Evolutionary conservation across 148 eudicot genomes (phyloP), one percentile per base, ranked within the genome.

Genomic region (Chenopodium album): DNA sequence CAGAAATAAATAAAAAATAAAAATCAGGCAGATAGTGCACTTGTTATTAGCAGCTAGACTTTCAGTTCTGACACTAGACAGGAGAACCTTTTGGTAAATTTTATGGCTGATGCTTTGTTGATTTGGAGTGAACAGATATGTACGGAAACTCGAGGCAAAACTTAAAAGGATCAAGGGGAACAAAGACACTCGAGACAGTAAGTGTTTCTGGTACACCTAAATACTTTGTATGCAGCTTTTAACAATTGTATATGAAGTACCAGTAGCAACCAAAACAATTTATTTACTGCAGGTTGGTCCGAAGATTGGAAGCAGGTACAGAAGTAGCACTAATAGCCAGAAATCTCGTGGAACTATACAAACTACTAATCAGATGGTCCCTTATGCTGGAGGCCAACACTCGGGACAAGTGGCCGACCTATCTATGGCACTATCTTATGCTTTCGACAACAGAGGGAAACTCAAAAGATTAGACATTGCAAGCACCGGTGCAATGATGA

Each of bases 391-490:
- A 26, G 80, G 84, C 64, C 90, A 83, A 34, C 37, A 34, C 64
- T 52, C 90, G 1, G 81, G 81, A 60, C 87, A 85, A 77, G 80
- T 69, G 10, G 80, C 84, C 50, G 98, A 94, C 56, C 78, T 94
- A 50, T 90, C 99, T 5, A 91, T 85, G 91, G 94, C 95, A 37
- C 85, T 96, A 77, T 84, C 92, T 23, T 85, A 89, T 63, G 92
- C 93, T 23, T 80, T 92, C 20, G 91, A 88, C 56, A 84, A 87
- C 74, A 82, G 85, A 31, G 94, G 89, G 16, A 91, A 88, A 37
- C 86, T 86, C 9, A 82, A 79, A 70, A 91, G 80, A 68, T 72
- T 88, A 34, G 88, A 88, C 67, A 82, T 85, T 34, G 85, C 93
- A 59, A 84, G 90, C 77, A 87, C 72, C 62, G 87, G 83, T 67